Percentiles rank a stretch among this genome's conserved stretches.
phyloP scores from a whole-genome alignment of 495 filamentous ascomycete species.

The Hyaloscypha bicolor region DNA sequence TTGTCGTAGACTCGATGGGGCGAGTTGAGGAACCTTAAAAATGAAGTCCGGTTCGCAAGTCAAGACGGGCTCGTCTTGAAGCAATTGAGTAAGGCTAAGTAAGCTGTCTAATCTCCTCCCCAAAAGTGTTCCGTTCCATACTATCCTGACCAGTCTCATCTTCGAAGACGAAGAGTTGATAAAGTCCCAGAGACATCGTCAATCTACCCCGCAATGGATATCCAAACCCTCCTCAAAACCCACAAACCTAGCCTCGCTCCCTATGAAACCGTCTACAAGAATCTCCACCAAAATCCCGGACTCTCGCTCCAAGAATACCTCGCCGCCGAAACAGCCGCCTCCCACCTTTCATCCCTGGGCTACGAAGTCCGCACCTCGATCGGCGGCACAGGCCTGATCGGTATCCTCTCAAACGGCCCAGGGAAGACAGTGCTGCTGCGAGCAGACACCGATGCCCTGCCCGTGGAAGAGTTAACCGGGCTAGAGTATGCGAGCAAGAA shows the following conservation, averaged over 20 bases:
- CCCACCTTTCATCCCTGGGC: slow-evolving; percentile 39
- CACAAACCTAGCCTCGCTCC: slow-evolving; percentile 34
- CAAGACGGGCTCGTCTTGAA: background rate
- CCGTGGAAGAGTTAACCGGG: slow-evolving; percentile 57
- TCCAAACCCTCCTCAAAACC: slow-evolving; percentile 28
- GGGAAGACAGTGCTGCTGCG: slow-evolving; percentile 58
- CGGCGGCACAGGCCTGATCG: slow-evolving; percentile 59
- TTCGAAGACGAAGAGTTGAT: background rate
- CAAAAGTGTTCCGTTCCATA: too few species aligned
- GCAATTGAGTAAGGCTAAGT: too few species aligned
- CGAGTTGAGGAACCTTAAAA: background rate
- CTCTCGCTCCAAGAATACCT: slow-evolving; percentile 51
- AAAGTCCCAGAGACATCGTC: background rate
- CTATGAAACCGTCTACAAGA: slow-evolving; percentile 49
- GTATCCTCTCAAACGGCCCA: slow-evolving; percentile 55
- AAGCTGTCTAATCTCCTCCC: too few species aligned
- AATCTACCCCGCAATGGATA: slow-evolving; percentile 19
- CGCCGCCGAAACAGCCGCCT: slow-evolving; percentile 44
- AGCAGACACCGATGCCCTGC: slow-evolving; percentile 65
- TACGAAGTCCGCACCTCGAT: slow-evolving; percentile 52
- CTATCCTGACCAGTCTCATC: too few species aligned
- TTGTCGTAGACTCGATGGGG: background rate
- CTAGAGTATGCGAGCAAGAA: slow-evolving; percentile 56
- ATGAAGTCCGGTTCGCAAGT: background rate
- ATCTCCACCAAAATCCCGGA: slow-evolving; percentile 53